Base-by-base conservation (phyloP, 139 green algal genomes). In the Haematococcus sp. region DNA sequence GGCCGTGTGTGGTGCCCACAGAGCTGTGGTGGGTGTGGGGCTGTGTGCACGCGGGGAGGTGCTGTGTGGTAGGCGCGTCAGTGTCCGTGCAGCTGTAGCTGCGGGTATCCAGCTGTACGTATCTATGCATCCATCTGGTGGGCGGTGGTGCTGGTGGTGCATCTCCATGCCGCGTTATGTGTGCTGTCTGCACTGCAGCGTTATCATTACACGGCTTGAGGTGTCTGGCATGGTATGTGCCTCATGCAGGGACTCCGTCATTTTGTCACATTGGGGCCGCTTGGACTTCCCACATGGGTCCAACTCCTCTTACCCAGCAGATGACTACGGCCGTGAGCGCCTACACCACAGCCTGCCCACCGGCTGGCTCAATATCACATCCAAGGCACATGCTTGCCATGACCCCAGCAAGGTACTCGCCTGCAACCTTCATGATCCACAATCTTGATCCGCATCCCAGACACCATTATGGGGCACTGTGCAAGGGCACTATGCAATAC, bases 221-320 rank as follows among this genome's bases (percentile, higher is more conserved):
- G n/a, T n/a, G n/a, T n/a, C n/a, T n/a, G n/a, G n/a, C n/a, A n/a
- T n/a, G n/a, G n/a, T n/a, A n/a, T n/a, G n/a, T n/a, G n/a, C n/a
- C n/a, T n/a, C n/a, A n/a, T n/a, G 40, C 64, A 72, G 66, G 66
- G 30, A 72, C 44, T 72, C 66, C 1, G 34, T 72, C 40, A 35
- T 61, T 3, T 13, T 90, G 0, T 80, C 66, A 1, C 84, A 90
- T 63, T 90, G 84, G 84, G 81, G 81, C 28, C 75, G 84, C 22
- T 71, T 81, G 46, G 78, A 81, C 28, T 76, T 85, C 31, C 79
- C 74, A 11, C 79, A 85, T 46, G 55, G 9, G 7, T 74, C 70
- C 64, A 73, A 70, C 31, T 67, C 44, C 11, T 43, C 17, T 2
- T 71, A 78, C 63, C 56, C 13, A 25, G 56, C 40, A 32, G 68